Conservation (phyloP, 129 eudicot genomes). For the Apium graveolens region DNA sequence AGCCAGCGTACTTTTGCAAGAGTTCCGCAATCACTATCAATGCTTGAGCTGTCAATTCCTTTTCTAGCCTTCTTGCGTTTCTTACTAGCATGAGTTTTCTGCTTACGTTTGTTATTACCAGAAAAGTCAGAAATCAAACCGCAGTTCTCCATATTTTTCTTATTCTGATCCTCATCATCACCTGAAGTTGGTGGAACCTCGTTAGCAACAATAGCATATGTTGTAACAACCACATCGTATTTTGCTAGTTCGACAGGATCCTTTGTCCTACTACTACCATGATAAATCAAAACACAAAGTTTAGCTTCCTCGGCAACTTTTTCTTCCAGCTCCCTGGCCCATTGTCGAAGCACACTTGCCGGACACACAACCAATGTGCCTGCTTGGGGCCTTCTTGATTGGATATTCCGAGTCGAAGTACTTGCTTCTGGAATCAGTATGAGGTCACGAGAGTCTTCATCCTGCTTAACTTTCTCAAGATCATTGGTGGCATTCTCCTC, state of each 20-base stretch:
- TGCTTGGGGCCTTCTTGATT: conserved; percentile 59
- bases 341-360: conserved; percentile 91
- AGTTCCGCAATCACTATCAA: conserved; percentile 62
- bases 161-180: conserved; percentile 74
- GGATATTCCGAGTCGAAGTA: conserved; percentile 29
- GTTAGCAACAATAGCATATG: conserved; percentile 79
- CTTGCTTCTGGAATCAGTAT: conserved; percentile 40
- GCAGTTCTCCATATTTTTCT: conserved; percentile 42
- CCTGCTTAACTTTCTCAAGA: conserved; percentile 32
- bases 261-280: conserved; percentile 78
- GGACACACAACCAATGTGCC: conserved; percentile 96
- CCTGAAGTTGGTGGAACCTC: conserved; percentile 76
- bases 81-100: conserved; percentile 29
- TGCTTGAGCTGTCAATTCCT: conserved; percentile 37
- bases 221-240: conserved; percentile 79
- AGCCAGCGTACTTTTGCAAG: conserved; percentile 80
- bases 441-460: conserved; percentile 34
- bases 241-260: conserved; percentile 66
- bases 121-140: conserved; percentile 55
- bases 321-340: conserved; percentile 89
- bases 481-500: conserved; percentile 29
- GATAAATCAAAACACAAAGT: conserved; percentile 72
- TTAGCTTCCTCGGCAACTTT: conserved; percentile 59
- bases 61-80: conserved; percentile 61
- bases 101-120: conserved; percentile 41